Evolutionary conservation across 1,284 basidiomycete genomes (phyloP).

Genomic region (Fomitopsis betulina): DNA sequence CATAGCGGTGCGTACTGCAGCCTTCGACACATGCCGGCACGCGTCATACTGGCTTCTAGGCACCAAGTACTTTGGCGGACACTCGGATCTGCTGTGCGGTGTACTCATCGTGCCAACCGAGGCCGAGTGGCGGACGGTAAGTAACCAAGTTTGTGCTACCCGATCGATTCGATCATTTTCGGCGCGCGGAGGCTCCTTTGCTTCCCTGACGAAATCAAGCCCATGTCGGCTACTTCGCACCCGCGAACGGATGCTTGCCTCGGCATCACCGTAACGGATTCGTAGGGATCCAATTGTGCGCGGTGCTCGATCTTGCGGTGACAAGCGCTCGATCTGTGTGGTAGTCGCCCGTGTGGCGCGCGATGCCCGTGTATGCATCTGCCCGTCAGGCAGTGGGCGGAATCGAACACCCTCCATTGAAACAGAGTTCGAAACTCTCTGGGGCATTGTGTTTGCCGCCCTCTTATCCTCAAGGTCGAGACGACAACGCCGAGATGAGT

Average conservation of each 20-base stretch:
- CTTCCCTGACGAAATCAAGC: not conserved
- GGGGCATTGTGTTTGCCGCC: no score
- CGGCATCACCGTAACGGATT: no score
- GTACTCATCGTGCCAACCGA: slow-evolving; percentile 69
- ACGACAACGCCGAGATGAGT: no score
- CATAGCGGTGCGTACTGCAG: slow-evolving; percentile 42
- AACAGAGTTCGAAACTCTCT: no score
- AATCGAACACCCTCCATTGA: no score
- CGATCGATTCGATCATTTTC: not conserved
- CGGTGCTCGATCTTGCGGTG: no score
- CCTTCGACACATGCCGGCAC: not conserved
- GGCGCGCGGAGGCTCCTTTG: not conserved
- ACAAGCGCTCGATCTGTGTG: no score
- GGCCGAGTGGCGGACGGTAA: slow-evolving; percentile 63
- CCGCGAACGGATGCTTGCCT: not conserved
- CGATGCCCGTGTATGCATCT: no score
- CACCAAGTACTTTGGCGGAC: slow-evolving; percentile 90
- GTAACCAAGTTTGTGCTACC: slow-evolving; percentile 6
- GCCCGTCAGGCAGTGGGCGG: no score
- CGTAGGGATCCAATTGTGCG: no score
- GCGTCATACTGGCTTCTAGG: slow-evolving; percentile 31
- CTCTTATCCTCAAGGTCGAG: no score
- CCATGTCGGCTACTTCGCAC: not conserved
- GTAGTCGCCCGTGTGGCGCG: no score
- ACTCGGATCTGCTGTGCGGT: slow-evolving; percentile 83